phyloP scores from a whole-genome alignment of 208 protist genomes.

The Trypanosoma cruzi region DNA sequence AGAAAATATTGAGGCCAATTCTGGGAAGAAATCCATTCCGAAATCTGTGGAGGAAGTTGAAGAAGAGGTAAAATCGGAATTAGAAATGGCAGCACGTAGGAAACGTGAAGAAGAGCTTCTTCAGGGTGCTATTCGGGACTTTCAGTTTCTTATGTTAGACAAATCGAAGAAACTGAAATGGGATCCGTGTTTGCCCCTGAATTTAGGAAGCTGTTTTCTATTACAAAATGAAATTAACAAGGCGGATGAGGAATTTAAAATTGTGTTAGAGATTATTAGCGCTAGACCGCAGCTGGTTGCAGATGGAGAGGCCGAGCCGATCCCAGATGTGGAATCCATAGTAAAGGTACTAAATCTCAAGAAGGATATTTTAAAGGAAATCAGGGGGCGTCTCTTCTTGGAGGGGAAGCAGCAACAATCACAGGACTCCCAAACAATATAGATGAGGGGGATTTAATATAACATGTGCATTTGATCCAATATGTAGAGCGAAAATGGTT shows the following conservation, averaged over 20 bases:
- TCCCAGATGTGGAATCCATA: constrained; percentile 59
- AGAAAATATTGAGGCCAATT: neutral
- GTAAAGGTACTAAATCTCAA: constrained; percentile 62
- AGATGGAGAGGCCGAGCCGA: constrained; percentile 58
- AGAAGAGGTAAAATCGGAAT: constrained; percentile 34
- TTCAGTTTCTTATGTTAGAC: constrained; percentile 43
- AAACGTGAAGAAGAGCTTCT: constrained; percentile 33
- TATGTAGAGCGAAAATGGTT: constrained; percentile 4
- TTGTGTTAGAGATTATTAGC: constrained; percentile 58
- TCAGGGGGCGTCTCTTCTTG: constrained; percentile 29
- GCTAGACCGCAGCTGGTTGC: constrained; percentile 57
- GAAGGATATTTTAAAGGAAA: constrained; percentile 42
- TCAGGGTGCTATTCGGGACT: constrained; percentile 47
- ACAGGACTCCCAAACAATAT: neutral
- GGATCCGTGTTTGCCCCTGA: constrained; percentile 55
- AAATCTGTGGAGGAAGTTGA: constrained; percentile 41
- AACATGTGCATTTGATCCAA: neutral
- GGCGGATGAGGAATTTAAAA: constrained; percentile 66
- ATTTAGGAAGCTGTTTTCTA: constrained; percentile 74
- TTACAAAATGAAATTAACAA: constrained; percentile 55
- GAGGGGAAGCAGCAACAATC: constrained; percentile 9
- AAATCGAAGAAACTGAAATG: constrained; percentile 37
- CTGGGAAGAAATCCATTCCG: constrained; percentile 1
- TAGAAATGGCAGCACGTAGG: constrained; percentile 30
- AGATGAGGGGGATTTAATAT: neutral